A percentile compares a stretch with the other conserved stretches of the same genome.
These are phyloP conservation scores for Tetradesmus obliquus DNA, from an alignment of 139 green algal genomes.

Conservation along the genomic window DNA sequence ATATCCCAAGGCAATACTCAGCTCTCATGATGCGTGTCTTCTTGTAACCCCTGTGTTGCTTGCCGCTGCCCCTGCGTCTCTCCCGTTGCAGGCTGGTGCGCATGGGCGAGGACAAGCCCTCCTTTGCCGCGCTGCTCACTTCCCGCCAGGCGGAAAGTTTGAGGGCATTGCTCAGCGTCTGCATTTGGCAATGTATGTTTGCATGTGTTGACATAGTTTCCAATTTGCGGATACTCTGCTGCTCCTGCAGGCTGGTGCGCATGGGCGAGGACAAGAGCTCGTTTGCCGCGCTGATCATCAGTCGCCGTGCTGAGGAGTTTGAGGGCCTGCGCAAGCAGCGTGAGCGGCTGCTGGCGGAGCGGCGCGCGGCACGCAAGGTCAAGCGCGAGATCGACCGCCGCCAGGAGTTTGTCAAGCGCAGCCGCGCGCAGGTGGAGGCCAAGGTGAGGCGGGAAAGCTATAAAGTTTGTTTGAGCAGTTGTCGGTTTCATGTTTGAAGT, in stretches of 20 bases:
- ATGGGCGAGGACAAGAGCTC: constrained; percentile 63
- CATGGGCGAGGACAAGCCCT: constrained; percentile 63
- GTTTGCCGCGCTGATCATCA: constrained; percentile 73
- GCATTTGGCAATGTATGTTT: too few species aligned
- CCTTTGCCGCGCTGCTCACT: constrained; percentile 72
- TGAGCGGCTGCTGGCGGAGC: constrained; percentile 68
- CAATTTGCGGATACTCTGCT: neutral
- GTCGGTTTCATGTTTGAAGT: too few species aligned
- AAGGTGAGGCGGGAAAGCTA: constrained; percentile 6
- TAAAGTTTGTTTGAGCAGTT: neutral
- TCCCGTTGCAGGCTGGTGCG: constrained; percentile 45
- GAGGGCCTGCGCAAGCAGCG: constrained; percentile 65
- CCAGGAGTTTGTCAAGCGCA: constrained; percentile 82
- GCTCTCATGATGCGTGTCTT: too few species aligned
- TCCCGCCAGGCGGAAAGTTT: constrained; percentile 92
- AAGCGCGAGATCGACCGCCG: constrained; percentile 82
- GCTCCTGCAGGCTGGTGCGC: constrained; percentile 43
- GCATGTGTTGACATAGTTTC: too few species aligned
- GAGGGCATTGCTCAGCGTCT: constrained; percentile 50
- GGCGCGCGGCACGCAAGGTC: constrained; percentile 50
- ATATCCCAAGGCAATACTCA: too few species aligned
- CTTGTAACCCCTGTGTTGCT: neutral
- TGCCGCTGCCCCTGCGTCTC: too few species aligned
- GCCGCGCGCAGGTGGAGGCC: constrained; percentile 73
- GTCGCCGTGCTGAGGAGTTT: constrained; percentile 92